These are phyloP conservation scores for Pleoardoris graminearum DNA, from an alignment of 2,329 filamentous ascomycete species.

Conservation along the genomic window DNA sequence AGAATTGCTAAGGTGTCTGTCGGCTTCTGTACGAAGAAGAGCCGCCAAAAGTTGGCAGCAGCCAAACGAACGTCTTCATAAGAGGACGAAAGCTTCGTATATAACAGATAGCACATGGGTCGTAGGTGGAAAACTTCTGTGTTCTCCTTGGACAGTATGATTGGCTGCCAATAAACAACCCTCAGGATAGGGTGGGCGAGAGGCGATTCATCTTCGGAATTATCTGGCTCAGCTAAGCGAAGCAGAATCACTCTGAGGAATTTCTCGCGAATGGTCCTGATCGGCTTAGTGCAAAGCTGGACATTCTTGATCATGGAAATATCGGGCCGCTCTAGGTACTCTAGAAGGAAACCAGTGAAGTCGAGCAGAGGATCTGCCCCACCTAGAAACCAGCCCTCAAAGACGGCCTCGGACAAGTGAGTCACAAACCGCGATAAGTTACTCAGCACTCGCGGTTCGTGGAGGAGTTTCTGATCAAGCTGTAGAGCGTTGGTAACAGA, in stretches of 20 bases:
- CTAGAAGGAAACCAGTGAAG: constrained; percentile 80
- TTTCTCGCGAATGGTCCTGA: constrained; percentile 73
- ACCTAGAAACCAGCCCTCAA: constrained; percentile 94
- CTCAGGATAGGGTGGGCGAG: constrained; percentile 76
- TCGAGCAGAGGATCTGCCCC: constrained; percentile 83
- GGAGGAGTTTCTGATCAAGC: constrained; percentile 70
- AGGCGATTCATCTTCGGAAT: constrained; percentile 63
- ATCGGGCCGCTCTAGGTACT: constrained; percentile 86
- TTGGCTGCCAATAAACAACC: constrained; percentile 93
- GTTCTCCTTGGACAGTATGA: constrained; percentile 77
- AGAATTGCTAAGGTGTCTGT: constrained; percentile 76
- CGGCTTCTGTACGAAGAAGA: constrained; percentile 90
- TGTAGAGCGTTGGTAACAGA: constrained; percentile 72
- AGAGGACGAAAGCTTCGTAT: constrained; percentile 79
- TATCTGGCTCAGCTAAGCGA: constrained; percentile 80
- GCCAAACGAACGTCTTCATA: constrained; percentile 69
- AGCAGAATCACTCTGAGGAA: constrained; percentile 81
- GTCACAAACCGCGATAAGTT: constrained; percentile 81
- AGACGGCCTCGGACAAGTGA: constrained; percentile 86
- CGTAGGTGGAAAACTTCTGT: constrained; percentile 80
- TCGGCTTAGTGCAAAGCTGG: constrained; percentile 84
- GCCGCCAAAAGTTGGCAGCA: constrained; percentile 85
- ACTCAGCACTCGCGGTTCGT: constrained; percentile 80
- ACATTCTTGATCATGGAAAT: constrained; percentile 82
- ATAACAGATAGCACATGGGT: constrained; percentile 89